A percentile compares a stretch with the other conserved stretches of the same genome.
Conservation (phyloP, 768 basidiomycete species). For the Trametes punicea region DNA sequence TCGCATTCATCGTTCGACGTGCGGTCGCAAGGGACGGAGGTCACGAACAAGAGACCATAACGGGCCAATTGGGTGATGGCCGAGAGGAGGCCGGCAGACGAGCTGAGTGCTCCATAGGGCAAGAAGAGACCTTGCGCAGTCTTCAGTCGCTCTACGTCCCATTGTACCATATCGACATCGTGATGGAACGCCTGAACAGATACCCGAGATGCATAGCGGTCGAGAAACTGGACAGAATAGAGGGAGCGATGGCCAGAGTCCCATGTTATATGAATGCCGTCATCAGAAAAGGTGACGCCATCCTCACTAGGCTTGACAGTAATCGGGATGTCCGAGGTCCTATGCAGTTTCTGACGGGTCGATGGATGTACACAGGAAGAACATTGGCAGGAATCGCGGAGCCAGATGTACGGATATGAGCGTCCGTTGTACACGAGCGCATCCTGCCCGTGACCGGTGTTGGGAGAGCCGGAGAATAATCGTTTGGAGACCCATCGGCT, state of each 20-base stretch:
- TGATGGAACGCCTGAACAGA: constrained; percentile 42
- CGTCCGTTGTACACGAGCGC: constrained; percentile 20
- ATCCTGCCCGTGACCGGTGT: not conserved
- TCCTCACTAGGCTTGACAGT: constrained; percentile 20
- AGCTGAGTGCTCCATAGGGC: constrained; percentile 48
- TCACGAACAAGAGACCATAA: constrained; percentile 73
- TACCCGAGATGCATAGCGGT: constrained; percentile 41
- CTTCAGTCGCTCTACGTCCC: constrained; percentile 43
- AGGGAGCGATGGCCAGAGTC: constrained; percentile 56
- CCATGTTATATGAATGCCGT: constrained; percentile 55
- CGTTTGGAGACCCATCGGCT: not conserved
- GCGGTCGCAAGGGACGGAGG: constrained; percentile 59
- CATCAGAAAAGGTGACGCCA: constrained; percentile 40
- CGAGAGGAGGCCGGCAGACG: constrained; percentile 43
- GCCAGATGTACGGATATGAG: constrained; percentile 57
- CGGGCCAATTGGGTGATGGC: constrained; percentile 68
- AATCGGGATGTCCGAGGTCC: constrained; percentile 53
- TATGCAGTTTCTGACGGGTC: constrained; percentile 50
- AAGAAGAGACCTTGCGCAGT: constrained; percentile 46
- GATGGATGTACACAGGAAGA: constrained; percentile 46
- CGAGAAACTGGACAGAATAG: constrained; percentile 48
- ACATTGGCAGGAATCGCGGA: constrained; percentile 83
- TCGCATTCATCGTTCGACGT: constrained; percentile 65
- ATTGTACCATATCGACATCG: constrained; percentile 39
- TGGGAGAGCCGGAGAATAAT: not conserved